Evolutionary conservation across 176 grass and related monocot genomes (phyloP).

Genomic region (Phyllostachys edulis): DNA sequence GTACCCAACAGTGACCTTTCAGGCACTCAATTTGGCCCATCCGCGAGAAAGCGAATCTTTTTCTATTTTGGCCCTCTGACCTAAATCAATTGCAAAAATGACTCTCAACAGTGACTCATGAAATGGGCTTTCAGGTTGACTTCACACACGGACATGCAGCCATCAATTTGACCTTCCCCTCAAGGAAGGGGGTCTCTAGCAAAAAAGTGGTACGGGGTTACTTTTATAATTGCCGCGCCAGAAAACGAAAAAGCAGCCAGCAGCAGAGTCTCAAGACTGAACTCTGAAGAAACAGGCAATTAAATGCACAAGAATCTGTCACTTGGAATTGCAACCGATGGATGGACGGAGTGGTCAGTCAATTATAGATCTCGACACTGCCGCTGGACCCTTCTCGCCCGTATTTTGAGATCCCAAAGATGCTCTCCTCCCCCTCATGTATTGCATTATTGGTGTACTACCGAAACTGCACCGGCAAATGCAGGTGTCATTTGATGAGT

Average conservation of each 20-base stretch:
- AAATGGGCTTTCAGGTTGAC: no score
- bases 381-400: conserved; percentile 24
- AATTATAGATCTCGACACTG: conserved; percentile 14
- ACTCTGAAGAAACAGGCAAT: conserved; percentile 16
- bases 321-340: not conserved
- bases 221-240: no score
- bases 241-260: conserved; percentile 23
- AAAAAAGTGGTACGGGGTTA: no score
- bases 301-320: conserved; percentile 25
- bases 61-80: no score
- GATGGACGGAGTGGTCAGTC: not conserved
- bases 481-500: conserved; percentile 41
- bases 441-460: conserved; percentile 38
- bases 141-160: no score
- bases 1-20: not conserved
- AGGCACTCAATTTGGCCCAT: not conserved
- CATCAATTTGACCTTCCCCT: no score
- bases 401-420: conserved; percentile 7
- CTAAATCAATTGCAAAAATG: no score
- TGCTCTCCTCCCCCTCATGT: not conserved
- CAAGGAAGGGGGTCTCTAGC: no score
- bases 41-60: conserved; percentile 22
- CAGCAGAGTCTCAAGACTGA: not conserved
- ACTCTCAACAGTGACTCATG: no score
- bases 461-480: conserved; percentile 35